Evolutionary conservation across 306 rosid genomes (phyloP).

Genomic region (Malus sieversii): DNA sequence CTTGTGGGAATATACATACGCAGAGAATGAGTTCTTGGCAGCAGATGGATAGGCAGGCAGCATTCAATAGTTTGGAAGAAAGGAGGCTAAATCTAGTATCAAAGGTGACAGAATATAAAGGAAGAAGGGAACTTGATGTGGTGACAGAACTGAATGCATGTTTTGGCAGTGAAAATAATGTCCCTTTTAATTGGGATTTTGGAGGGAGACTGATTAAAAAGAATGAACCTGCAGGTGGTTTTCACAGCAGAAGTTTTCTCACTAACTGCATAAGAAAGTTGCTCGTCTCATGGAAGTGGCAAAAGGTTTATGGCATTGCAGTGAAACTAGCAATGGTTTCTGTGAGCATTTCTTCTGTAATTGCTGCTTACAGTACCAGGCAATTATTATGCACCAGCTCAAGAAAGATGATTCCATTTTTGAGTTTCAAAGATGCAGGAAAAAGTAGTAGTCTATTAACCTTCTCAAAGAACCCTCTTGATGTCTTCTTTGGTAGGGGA

Average conservation of each 20-base stretch:
- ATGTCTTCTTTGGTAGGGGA: slow-evolving; percentile 20
- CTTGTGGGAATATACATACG: neutral
- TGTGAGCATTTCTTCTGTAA: neutral
- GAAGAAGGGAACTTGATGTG: slow-evolving; percentile 23
- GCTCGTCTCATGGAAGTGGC: slow-evolving; percentile 5
- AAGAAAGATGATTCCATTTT: neutral
- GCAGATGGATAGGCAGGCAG: slow-evolving; percentile 13
- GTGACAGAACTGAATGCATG: slow-evolving; percentile 17
- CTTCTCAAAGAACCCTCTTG: slow-evolving; percentile 13
- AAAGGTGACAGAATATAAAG: slow-evolving; percentile 14
- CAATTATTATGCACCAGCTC: neutral
- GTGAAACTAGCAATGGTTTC: slow-evolving; percentile 15
- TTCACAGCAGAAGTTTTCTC: neutral
- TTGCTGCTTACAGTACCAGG: slow-evolving; percentile 1
- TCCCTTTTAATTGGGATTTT: neutral
- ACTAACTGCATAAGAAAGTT: neutral
- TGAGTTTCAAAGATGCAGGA: slow-evolving; percentile 1
- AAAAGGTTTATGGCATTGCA: slow-evolving; percentile 8
- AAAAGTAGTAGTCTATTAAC: neutral
- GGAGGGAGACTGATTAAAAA: neutral
- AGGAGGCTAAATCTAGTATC: slow-evolving; percentile 19
- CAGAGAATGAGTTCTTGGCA: slow-evolving; percentile 26
- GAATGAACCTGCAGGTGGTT: neutral
- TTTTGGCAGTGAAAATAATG: slow-evolving; percentile 15
- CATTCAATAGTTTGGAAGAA: slow-evolving; percentile 19